A percentile compares a stretch with the other conserved stretches of the same genome.
Conservation (phyloP, 1,284 basidiomycete genomes). For the Trichosporon asahii region DNA sequence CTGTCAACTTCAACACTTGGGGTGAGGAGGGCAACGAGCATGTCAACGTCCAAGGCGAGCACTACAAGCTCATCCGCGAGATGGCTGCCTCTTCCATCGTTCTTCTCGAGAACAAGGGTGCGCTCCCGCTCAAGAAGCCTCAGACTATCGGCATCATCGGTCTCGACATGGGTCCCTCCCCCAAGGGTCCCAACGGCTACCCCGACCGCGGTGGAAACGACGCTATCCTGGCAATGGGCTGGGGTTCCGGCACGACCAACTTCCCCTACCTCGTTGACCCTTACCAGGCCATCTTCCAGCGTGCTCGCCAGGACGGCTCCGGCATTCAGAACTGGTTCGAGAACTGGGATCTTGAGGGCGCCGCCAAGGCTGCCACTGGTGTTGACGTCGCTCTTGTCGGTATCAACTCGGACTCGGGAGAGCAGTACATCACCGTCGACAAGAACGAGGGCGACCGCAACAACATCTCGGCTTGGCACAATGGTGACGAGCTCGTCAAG, state of each 20-base stretch:
- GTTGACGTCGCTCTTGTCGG: conserved; percentile 65
- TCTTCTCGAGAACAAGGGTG: conserved; percentile 65
- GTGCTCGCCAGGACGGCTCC: conserved; percentile 59
- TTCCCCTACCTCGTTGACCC: conserved; percentile 58
- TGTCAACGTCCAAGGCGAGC: conserved; percentile 70
- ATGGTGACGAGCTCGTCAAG: conserved; percentile 59
- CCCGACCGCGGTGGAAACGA: conserved; percentile 57
- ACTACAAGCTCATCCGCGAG: conserved; percentile 54
- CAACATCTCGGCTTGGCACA: conserved; percentile 75
- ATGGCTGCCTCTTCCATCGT: conserved; percentile 56
- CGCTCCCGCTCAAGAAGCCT: conserved; percentile 60
- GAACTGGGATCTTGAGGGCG: conserved; percentile 62
- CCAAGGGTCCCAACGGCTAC: conserved; percentile 69
- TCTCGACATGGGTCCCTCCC: conserved; percentile 67
- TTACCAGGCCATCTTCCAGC: conserved; percentile 65
- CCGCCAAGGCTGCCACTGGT: conserved; percentile 56
- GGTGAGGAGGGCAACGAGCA: conserved; percentile 54
- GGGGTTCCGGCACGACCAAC: conserved; percentile 64
- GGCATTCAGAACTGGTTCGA: conserved; percentile 56
- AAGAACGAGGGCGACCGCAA: conserved; percentile 63
- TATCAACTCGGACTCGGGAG: conserved; percentile 69
- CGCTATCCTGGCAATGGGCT: conserved; percentile 72
- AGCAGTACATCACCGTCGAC: conserved; percentile 70
- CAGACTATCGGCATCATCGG: conserved; percentile 62
- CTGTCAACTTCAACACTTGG: conserved; percentile 25